phyloP scores from a whole-genome alignment of 352 stramenopile genomes.

The Pilasporangium apinafurcum region DNA sequence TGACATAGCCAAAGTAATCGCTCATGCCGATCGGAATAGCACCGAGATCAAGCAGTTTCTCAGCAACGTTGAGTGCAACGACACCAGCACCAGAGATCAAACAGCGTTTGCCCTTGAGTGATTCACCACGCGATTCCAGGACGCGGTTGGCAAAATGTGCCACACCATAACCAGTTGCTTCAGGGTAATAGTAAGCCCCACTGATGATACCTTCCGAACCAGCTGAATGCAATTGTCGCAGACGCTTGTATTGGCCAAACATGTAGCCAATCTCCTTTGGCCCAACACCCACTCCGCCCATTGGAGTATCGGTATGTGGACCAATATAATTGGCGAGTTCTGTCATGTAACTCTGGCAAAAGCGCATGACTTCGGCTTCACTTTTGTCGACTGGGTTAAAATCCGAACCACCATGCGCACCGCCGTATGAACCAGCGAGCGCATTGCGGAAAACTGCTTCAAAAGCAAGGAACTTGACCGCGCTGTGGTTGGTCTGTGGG shows the following conservation, averaged over 20 bases:
- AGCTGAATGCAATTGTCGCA: constrained; percentile 78
- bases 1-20: constrained; percentile 94
- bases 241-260: constrained; percentile 98
- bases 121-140: constrained; percentile 89
- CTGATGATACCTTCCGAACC: constrained; percentile 87
- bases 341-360: constrained; percentile 98
- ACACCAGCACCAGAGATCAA: constrained; percentile 95
- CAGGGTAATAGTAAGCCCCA: constrained; percentile 86
- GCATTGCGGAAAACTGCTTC: constrained; percentile 96
- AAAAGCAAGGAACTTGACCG: constrained; percentile 91
- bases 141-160: constrained; percentile 95
- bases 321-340: constrained; percentile 98
- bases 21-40: constrained; percentile 95
- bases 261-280: constrained; percentile 95
- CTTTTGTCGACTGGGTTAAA: constrained; percentile 98
- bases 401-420: constrained; percentile 90
- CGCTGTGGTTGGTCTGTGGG: constrained; percentile 83
- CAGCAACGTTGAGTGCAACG: constrained; percentile 90
- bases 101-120: constrained; percentile 94
- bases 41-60: constrained; percentile 94
- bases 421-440: constrained; percentile 74
- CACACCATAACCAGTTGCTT: constrained; percentile 92
- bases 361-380: constrained; percentile 96
- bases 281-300: constrained; percentile 92
- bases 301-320: constrained; percentile 93